These are phyloP conservation scores for Lachnellula subtilissima DNA, from an alignment of 2,329 filamentous ascomycete genomes.

Conservation along the genomic window DNA sequence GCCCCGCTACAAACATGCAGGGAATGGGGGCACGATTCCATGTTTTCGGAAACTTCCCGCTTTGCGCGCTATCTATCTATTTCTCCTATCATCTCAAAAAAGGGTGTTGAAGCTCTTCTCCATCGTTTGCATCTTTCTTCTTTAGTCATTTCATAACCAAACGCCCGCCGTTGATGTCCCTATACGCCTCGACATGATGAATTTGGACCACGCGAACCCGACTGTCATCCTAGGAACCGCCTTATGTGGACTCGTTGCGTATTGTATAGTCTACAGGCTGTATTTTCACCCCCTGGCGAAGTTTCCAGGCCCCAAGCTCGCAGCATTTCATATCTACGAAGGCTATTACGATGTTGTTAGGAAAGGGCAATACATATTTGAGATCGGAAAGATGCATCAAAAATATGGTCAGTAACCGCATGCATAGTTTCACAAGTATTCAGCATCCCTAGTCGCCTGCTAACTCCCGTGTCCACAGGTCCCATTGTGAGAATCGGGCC, in stretches of 20 bases:
- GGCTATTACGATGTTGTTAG: slow-evolving; percentile 10
- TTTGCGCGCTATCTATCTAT: background rate
- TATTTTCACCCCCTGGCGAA: slow-evolving; percentile 11
- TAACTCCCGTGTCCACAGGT: slow-evolving; percentile 5
- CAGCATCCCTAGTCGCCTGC: background rate
- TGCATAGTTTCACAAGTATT: too few species aligned
- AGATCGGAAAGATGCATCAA: slow-evolving; percentile 12
- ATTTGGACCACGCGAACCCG: background rate
- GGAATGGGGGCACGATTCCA: background rate
- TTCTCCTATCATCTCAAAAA: background rate
- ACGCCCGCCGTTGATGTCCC: background rate
- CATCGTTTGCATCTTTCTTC: background rate
- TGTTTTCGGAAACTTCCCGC: background rate
- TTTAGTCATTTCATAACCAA: background rate
- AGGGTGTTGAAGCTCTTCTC: background rate
- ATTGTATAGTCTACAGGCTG: slow-evolving; percentile 5
- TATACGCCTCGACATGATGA: background rate
- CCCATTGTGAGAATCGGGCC: slow-evolving; percentile 29
- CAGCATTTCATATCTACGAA: slow-evolving; percentile 14
- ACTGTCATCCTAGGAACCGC: background rate
- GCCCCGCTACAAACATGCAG: background rate
- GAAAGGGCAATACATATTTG: slow-evolving; percentile 4
- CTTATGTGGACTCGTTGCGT: background rate
- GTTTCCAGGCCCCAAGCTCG: slow-evolving; percentile 17
- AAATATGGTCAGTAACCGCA: slow-evolving; percentile 9